phyloP scores from a whole-genome alignment of 2,329 filamentous ascomycete genomes.

The Plectosphaerella cucumerina region DNA sequence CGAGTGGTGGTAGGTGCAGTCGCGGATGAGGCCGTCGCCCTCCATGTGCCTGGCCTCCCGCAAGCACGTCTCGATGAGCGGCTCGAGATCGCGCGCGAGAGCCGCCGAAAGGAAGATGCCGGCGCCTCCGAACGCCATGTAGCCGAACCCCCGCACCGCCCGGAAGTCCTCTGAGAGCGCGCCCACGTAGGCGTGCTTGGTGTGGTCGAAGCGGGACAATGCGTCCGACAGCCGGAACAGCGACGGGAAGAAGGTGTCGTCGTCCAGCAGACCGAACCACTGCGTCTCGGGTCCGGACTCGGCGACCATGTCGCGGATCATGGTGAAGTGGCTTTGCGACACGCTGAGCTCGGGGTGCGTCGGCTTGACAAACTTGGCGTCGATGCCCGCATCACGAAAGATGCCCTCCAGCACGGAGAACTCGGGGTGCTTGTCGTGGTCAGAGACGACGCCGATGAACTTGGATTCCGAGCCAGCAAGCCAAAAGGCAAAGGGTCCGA shows the following conservation, averaged over 20 bases:
- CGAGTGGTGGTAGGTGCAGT: constrained; percentile 54
- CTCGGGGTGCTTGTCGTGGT: constrained; percentile 23
- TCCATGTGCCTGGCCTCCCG: constrained; percentile 30
- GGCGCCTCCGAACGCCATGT: constrained; percentile 58
- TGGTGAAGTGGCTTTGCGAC: constrained; percentile 54
- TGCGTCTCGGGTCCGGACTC: constrained; percentile 37
- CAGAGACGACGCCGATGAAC: constrained; percentile 47
- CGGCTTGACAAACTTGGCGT: constrained; percentile 27
- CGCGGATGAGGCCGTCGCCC: constrained; percentile 53
- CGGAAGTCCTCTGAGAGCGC: constrained; percentile 52
- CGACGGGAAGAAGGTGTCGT: constrained; percentile 60
- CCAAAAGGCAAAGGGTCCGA: constrained; percentile 52
- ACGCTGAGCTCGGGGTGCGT: constrained; percentile 30
- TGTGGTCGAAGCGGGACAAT: constrained; percentile 43
- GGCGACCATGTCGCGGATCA: constrained; percentile 45
- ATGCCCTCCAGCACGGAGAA: constrained; percentile 24
- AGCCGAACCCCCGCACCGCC: constrained; percentile 47
- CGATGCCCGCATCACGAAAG: constrained; percentile 24
- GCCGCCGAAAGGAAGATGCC: constrained; percentile 55
- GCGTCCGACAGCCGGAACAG: constrained; percentile 44
- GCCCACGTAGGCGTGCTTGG: constrained; percentile 48
- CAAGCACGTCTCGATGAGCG: constrained; percentile 45
- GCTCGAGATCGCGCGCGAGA: constrained; percentile 42
- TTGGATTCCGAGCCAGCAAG: constrained; percentile 44
- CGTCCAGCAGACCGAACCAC: constrained; percentile 57